These are phyloP conservation scores for Scheffersomyces coipomensis DNA, from an alignment of 805 yeast genomes.

Conservation along the genomic window DNA sequence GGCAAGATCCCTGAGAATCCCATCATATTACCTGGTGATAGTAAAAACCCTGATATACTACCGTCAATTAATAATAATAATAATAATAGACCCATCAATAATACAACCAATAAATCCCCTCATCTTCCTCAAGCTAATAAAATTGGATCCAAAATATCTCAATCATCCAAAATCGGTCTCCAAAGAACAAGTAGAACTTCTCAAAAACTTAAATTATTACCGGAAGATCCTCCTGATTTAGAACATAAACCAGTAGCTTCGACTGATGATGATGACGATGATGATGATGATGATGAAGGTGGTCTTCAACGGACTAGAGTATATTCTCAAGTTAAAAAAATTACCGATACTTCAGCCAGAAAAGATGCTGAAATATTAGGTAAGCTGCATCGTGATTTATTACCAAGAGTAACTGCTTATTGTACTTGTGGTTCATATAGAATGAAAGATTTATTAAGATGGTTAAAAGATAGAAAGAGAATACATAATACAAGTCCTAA, in stretches of 20 bases:
- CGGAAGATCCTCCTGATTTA: slow-evolving; percentile 35
- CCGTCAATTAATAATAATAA: too few species aligned
- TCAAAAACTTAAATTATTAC: slow-evolving; percentile 69
- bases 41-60: neutral
- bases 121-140: slow-evolving; percentile 19
- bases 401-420: slow-evolving; percentile 94
- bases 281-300: slow-evolving; percentile 35
- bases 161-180: slow-evolving; percentile 56
- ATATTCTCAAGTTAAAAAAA: slow-evolving; percentile 79
- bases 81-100: too few species aligned
- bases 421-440: slow-evolving; percentile 92
- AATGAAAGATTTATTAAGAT: slow-evolving; percentile 82
- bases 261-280: slow-evolving; percentile 19
- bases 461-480: slow-evolving; percentile 78
- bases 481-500: slow-evolving; percentile 79
- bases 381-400: slow-evolving; percentile 74
- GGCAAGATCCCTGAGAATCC: slow-evolving; percentile 12
- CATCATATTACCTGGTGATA: neutral
- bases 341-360: slow-evolving; percentile 85
- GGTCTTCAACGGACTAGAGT: slow-evolving; percentile 34
- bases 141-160: slow-evolving; percentile 25
- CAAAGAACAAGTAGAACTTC: slow-evolving; percentile 75
- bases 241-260: neutral
- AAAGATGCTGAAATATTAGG: slow-evolving; percentile 93
- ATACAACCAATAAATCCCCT: neutral